Percentiles rank a stretch among this genome's conserved stretches.
Evolutionary conservation across 108 stramenopile species (phyloP).

Genomic region (Cylindrotheca closterium): DNA sequence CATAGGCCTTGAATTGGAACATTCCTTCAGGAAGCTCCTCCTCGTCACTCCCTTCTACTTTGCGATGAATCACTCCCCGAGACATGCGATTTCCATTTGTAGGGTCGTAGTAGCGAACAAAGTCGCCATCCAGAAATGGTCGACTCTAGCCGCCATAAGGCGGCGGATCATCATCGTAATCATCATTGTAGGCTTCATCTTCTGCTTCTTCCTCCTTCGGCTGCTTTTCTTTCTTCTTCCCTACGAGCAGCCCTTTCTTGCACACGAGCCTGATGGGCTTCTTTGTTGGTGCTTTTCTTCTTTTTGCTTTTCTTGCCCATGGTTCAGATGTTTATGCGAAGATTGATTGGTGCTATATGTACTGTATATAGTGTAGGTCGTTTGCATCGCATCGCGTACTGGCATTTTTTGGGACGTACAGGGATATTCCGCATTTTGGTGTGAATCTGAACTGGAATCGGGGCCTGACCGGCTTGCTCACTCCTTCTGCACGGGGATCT

Average conservation of each 20-base stretch:
- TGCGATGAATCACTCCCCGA: neutral
- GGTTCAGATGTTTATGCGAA: too few species aligned
- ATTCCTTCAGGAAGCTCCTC: neutral
- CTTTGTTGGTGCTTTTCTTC: neutral
- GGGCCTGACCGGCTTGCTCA: too few species aligned
- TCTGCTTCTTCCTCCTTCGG: too few species aligned
- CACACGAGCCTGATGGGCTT: neutral
- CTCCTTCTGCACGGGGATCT: too few species aligned
- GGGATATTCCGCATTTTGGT: too few species aligned
- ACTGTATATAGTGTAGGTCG: too few species aligned
- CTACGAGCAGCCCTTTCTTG: neutral
- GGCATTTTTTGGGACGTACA: too few species aligned
- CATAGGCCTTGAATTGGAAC: neutral
- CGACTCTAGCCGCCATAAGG: neutral
- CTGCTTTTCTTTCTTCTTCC: neutral
- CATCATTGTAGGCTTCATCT: neutral
- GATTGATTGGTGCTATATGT: too few species aligned
- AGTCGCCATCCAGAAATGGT: neutral
- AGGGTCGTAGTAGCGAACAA: neutral
- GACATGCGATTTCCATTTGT: neutral
- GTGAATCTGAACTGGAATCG: too few species aligned
- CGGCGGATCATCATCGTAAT: neutral
- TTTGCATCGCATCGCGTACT: too few species aligned
- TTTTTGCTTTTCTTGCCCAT: slow-evolving; percentile 2
- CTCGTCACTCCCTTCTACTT: neutral